Base-by-base conservation (phyloP, 148 eudicot species). In the Nepenthes gracilis region DNA sequence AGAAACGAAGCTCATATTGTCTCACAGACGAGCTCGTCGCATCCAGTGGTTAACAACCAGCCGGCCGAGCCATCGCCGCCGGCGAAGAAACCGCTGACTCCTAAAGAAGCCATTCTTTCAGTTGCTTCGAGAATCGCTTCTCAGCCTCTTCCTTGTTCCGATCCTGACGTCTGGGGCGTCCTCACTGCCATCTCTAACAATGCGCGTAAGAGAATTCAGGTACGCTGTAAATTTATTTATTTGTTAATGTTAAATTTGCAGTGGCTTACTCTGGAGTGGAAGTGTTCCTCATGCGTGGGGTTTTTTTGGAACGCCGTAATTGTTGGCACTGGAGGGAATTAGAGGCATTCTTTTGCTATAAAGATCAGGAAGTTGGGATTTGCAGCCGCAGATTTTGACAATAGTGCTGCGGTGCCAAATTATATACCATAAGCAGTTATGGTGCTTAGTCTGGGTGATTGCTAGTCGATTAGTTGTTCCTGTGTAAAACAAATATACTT, bases 141-240 rank as follows among this genome's bases (percentile, higher is more conserved):
- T 47, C 93, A 83, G 80, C 78, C 86, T 1, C 76, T 92, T 4
- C 88, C 83, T 13, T 71, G 73, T 62, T 71, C 90, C 9, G 88
- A 88, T 73, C 83, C 85, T 15, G 72, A 81, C 2, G 96, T 92
- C 47, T 92, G 98, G 98, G 98, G 81, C 11, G 98, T 86, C 36
- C 91, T 92, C 61, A 92, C 98, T 5, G 98, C 96, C 36, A 88
- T 92, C 34, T 92, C 96, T 9, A 69, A 52, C 50, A 79, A 77
- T 54, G 91, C 98, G 50, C 90, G 98, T 4, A 86, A 88, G 55
- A 87, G 96, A 15, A 67, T 64, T 14, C 90, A 85, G 98, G 98
- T 84, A 59, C 35, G 13, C 33, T 2, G 12, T 2, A 10, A 12
- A 5, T 23, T 23, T 23, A 23, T 23, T 23, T 23, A 23, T 23